Evolutionary conservation across 176 grass and related monocot species (phyloP), one percentile per base, ranked within the genome.

Genomic region (Oryza glaberrima): DNA sequence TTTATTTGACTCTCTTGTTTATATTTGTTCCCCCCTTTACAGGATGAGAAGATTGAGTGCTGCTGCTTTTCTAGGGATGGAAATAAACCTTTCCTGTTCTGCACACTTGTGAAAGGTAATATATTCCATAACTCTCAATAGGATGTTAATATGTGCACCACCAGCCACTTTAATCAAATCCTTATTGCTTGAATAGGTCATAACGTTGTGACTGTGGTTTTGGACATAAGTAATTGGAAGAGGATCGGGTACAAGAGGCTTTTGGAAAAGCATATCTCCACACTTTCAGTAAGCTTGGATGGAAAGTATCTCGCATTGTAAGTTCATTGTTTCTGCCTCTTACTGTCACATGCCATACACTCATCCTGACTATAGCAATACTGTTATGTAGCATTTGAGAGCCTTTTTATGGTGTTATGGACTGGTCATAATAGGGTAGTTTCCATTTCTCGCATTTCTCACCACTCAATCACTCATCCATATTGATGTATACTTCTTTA

Each of bases 61-160:
- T 98, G 96, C 77, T 77, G 91, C 76, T 98, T 98, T 89, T 98
- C 96, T 88, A 90, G 89, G 83, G 91, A 98, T 91, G 96, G 91
- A 73, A 92, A 73, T n/a, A 95, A 90, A 78, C 96, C 96, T 22
- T 98, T 98, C 49, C 73, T 98, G 61, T 95, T 98, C 85, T 98
- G 96, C 87, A 95, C 93, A 79, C 82, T 94, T 83, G 83, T 91
- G 72, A 98, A 92, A 90, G 89, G 96, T 98, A 85, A 89, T 86
- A 9, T 78, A 69, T 20, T 48, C 69, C 22, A 52, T 79, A 43
- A 86, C 11, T 51, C 48, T 51, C 48, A 51, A 5, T 51, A 51
- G 15, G 48, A 51, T 83, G 23, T 72, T 65, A 26, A 85, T 9
- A 67, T 8, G 74, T 70, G 28, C 44, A 69, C 49, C 16, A 66